Conservation (phyloP, 306 rosid species). For the Casuarina equisetifolia region DNA sequence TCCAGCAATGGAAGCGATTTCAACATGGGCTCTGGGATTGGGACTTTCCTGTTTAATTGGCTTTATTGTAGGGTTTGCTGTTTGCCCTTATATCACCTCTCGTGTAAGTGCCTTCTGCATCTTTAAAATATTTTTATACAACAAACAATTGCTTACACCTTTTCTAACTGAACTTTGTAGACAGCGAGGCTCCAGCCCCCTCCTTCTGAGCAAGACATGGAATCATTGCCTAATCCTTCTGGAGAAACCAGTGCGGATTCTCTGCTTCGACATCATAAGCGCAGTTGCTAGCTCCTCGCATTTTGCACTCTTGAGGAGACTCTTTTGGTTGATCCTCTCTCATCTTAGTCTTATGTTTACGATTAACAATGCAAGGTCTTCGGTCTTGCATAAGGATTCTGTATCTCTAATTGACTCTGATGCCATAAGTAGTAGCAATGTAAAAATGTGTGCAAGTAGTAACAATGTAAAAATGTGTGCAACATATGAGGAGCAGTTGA, state of each 20-base stretch:
- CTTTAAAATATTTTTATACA: not conserved
- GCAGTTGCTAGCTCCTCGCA: constrained; percentile 51
- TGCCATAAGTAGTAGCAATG: constrained; percentile 38
- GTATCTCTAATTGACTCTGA: constrained; percentile 57
- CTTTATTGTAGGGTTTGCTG: constrained; percentile 35
- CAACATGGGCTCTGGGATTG: constrained; percentile 49
- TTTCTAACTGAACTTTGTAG: constrained; percentile 46
- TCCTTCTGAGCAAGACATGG: constrained; percentile 51
- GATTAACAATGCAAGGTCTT: constrained; percentile 21
- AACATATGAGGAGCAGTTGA: constrained; percentile 59
- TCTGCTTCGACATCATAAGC: constrained; percentile 68
- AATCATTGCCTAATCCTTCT: constrained; percentile 62
- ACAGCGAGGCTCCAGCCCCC: constrained; percentile 50
- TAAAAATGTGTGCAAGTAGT: constrained; percentile 37
- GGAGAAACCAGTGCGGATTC: constrained; percentile 57
- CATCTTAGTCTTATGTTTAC: constrained; percentile 42
- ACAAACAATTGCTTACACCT: constrained; percentile 20
- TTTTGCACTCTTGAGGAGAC: constrained; percentile 22
- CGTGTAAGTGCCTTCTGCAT: constrained; percentile 45
- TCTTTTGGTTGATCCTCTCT: constrained; percentile 44
- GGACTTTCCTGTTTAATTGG: constrained; percentile 49
- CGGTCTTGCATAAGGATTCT: constrained; percentile 31
- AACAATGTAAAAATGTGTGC: constrained; percentile 37
- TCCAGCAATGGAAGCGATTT: constrained; percentile 46
- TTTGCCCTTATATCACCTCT: constrained; percentile 43